Base-by-base conservation (phyloP, 192 early-diverging fungal genomes). In the Coemansia sp. region DNA sequence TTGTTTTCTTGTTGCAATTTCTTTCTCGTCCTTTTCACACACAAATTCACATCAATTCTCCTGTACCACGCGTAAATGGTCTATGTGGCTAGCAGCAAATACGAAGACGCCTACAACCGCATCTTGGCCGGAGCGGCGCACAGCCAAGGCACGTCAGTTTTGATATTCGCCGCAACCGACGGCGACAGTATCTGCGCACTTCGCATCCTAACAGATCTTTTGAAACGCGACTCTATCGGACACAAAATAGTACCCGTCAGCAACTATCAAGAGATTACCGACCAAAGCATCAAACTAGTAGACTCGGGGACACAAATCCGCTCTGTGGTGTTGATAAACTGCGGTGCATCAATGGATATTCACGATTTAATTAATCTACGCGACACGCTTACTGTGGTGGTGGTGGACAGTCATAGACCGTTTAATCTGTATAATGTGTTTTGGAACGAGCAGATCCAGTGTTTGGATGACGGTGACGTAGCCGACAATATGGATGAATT, bases 401-500 rank as follows among this genome's bases (percentile, higher is more conserved):
- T 98, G 3, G 79, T 95, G 49, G 96, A 98, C 62, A 92, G 89
- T 56, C 95, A 93, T 64, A 77, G 96, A 49, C 96, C 96, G 18
- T 82, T 93, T 29, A 91, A 95, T 63, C 84, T 98, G 18, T 87
- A 90, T 40, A 94, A 93, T 61, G 69, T 96, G 12, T 93, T 87
- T 63, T 84, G 85, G 69, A 83, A 88, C 56, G 88, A 90, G 32
- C 88, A 93, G 66, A 83, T 98, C 10, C 86, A 88, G 52, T 89
- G 95, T 20, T 82, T 96, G 71, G 95, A 95, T 66, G 93, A 96
- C 61, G 89, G 87, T n/a, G 90, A 91, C 29, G 29, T 55, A 25
- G 52, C 29, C 12, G 52, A 55, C 12, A 30, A 25, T 16, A 55
- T 55, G 52, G 52, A 25, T 29, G 52, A 55, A 6, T 8, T 55